Percentiles rank a stretch among this genome's conserved stretches.
Conservation (phyloP, 2,329 filamentous ascomycete species). For the Paracoccidioides lutzii region DNA sequence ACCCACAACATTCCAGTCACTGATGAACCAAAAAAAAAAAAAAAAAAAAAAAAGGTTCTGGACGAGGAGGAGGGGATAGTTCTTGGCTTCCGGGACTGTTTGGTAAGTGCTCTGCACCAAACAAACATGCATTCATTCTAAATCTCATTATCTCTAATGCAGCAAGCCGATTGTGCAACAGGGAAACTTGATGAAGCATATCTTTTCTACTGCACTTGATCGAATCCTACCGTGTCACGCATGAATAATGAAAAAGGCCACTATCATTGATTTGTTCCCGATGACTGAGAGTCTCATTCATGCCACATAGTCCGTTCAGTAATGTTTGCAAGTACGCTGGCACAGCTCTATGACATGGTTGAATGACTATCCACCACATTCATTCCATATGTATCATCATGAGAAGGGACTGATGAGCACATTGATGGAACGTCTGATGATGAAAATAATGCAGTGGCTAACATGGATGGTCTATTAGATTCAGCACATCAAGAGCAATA, state of each 20-base stretch:
- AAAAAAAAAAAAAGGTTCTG: conserved; percentile 6
- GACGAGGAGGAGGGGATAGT: neutral
- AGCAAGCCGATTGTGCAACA: conserved; percentile 4
- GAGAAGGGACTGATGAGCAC: too few species aligned
- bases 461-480: too few species aligned
- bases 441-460: too few species aligned
- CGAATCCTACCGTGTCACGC: neutral
- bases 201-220: neutral
- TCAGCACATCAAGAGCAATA: too few species aligned
- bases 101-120: conserved; percentile 3
- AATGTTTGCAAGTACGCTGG: too few species aligned
- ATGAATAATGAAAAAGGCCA: conserved; percentile 2
- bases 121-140: neutral
- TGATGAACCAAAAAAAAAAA: too few species aligned
- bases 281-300: too few species aligned
- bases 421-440: too few species aligned
- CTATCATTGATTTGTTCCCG: neutral
- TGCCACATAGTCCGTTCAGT: too few species aligned
- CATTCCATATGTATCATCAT: too few species aligned
- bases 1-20: conserved; percentile 3
- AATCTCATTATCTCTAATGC: conserved; percentile 3
- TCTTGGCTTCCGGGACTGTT: neutral
- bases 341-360: too few species aligned
- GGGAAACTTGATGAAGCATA: neutral
- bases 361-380: too few species aligned